A percentile compares a stretch with the other conserved stretches of the same genome.
Evolutionary conservation across 2,329 filamentous ascomycete species (phyloP).

Genomic region (Torrubiella hemipterigena): DNA sequence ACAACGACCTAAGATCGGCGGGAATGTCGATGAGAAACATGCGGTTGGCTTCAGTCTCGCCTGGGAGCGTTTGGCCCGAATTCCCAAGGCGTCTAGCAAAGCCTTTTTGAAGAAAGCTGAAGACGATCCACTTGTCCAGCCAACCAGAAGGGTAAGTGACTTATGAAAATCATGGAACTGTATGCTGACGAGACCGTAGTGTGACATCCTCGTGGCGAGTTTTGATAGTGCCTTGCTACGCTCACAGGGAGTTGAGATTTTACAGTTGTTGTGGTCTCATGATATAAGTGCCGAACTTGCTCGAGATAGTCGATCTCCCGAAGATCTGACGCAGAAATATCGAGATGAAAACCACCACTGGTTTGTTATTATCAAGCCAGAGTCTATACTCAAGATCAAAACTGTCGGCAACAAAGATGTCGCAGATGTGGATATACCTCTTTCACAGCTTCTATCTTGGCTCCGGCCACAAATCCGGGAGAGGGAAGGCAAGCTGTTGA

Average conservation of each 20-base stretch:
- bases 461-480: slow-evolving; percentile 74
- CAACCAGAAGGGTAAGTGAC: slow-evolving; percentile 49
- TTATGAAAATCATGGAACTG: slow-evolving; percentile 7
- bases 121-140: slow-evolving; percentile 47
- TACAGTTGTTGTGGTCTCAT: slow-evolving; percentile 69
- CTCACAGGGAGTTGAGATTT: slow-evolving; percentile 62
- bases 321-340: slow-evolving; percentile 68
- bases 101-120: slow-evolving; percentile 55
- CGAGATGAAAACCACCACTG: slow-evolving; percentile 70
- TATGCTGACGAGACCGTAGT: slow-evolving; percentile 30
- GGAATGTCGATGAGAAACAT: slow-evolving; percentile 53
- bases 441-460: slow-evolving; percentile 64
- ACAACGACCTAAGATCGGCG: slow-evolving; percentile 58
- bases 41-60: slow-evolving; percentile 88
- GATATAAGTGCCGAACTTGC: slow-evolving; percentile 84
- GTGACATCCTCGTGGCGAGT: slow-evolving; percentile 81
- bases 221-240: slow-evolving; percentile 70
- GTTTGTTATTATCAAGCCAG: slow-evolving; percentile 80
- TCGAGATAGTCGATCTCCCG: slow-evolving; percentile 62
- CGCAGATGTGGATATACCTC: slow-evolving; percentile 62
- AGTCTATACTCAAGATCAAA: slow-evolving; percentile 65
- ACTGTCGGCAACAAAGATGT: slow-evolving; percentile 65
- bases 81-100: slow-evolving; percentile 43
- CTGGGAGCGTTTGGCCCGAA: slow-evolving; percentile 69
- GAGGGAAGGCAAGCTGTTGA: slow-evolving; percentile 50